These are phyloP conservation scores for Achlya hypogyna DNA, from an alignment of 352 stramenopile species.

Conservation along the genomic window DNA sequence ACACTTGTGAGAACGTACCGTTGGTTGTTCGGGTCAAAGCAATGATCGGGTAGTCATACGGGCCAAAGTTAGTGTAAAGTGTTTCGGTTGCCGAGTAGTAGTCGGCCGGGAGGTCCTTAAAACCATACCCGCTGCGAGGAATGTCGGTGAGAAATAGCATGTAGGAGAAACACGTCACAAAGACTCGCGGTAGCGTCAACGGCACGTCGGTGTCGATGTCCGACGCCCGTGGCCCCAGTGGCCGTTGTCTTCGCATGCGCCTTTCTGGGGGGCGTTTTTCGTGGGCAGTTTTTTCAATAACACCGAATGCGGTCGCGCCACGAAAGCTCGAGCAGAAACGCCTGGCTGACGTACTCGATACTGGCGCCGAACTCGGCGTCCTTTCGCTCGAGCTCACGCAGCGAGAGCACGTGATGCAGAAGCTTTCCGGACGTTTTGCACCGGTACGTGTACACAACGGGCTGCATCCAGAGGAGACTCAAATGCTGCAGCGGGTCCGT, in stretches of 20 bases:
- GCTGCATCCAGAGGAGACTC: background rate
- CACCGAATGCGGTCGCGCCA: background rate
- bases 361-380: background rate
- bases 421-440: background rate
- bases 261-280: background rate
- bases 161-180: background rate
- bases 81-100: background rate
- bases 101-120: background rate
- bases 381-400: background rate
- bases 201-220: background rate
- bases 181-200: background rate
- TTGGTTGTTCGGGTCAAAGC: background rate
- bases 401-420: background rate
- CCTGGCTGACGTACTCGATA: background rate
- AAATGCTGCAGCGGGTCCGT: background rate
- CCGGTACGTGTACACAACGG: background rate
- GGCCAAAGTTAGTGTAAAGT: background rate
- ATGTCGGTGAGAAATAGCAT: constrained; percentile 9
- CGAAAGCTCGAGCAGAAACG: background rate
- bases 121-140: constrained; percentile 3
- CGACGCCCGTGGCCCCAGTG: background rate
- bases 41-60: background rate
- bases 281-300: background rate
- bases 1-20: background rate
- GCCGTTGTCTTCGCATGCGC: background rate